These are phyloP conservation scores for Sporothrix protearum DNA, from an alignment of 2,329 filamentous ascomycete genomes.

Conservation along the genomic window DNA sequence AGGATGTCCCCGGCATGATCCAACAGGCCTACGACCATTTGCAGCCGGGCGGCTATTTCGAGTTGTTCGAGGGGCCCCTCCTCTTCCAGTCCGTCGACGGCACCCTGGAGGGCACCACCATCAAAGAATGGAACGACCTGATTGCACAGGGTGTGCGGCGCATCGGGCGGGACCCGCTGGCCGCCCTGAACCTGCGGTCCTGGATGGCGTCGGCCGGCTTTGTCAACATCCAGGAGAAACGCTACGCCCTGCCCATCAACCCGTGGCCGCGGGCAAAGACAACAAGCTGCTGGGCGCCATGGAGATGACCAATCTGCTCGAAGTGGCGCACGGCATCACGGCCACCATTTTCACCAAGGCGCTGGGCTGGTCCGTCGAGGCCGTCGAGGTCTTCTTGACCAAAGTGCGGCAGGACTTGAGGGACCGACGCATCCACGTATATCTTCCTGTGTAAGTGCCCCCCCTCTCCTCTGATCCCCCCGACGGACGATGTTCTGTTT, in stretches of 20 bases:
- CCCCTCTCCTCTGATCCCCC: too few relatives aligned
- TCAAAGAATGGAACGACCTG: conserved; percentile 32
- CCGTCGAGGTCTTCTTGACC: conserved; percentile 35
- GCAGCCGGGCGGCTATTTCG: conserved; percentile 42
- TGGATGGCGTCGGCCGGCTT: conserved; percentile 36
- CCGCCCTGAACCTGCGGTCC: conserved; percentile 3
- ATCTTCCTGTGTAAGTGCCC: conserved; percentile 24
- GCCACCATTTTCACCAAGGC: conserved; percentile 35
- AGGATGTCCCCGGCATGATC: conserved; percentile 49
- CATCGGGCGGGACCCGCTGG: conserved; percentile 24
- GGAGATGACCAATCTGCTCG: conserved; percentile 37
- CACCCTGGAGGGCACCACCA: conserved; percentile 33
- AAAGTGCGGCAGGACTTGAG: conserved; percentile 35
- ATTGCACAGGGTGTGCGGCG: conserved; percentile 29
- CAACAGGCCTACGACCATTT: conserved; percentile 43
- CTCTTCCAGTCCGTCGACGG: conserved; percentile 30
- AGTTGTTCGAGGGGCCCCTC: conserved; percentile 35
- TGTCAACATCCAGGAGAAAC: conserved; percentile 34
- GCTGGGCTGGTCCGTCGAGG: conserved; percentile 35
- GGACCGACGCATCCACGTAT: conserved; percentile 36
- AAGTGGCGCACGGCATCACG: conserved; percentile 36
- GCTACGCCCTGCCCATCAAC: conserved; percentile 36
- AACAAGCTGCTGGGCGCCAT: conserved; percentile 39
- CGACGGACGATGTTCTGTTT: background rate
- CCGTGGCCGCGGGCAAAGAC: conserved; percentile 38